These are phyloP conservation scores for Aquanectria penicillioides DNA, from an alignment of 2,329 filamentous ascomycete genomes.

Conservation along the genomic window DNA sequence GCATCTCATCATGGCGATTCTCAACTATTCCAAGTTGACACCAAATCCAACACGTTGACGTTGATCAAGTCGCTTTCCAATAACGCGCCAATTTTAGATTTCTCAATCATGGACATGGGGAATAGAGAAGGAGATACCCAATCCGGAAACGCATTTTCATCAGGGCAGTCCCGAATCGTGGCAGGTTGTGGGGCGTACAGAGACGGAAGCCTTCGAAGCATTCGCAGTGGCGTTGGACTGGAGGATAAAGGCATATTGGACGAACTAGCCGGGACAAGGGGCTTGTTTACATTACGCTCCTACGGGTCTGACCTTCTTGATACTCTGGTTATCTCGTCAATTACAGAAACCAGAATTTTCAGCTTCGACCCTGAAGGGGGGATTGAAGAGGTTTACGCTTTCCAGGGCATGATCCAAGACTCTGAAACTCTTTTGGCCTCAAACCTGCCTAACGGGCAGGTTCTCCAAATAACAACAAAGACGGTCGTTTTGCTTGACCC, in stretches of 20 bases:
- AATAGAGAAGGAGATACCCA: conserved; percentile 81
- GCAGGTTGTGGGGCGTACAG: conserved; percentile 91
- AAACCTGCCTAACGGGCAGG: conserved; percentile 69
- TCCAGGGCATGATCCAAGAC: conserved; percentile 75
- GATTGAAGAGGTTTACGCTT: conserved; percentile 86
- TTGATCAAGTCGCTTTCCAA: conserved; percentile 77
- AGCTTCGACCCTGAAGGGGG: conserved; percentile 77
- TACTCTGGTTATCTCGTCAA: conserved; percentile 81
- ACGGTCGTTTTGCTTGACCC: conserved; percentile 71
- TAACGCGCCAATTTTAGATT: conserved; percentile 91
- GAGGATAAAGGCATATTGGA: conserved; percentile 86
- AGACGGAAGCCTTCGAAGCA: conserved; percentile 88
- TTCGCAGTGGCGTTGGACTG: conserved; percentile 91
- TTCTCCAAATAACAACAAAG: conserved; percentile 81
- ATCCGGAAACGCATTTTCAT: conserved; percentile 87
- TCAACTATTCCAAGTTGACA: conserved; percentile 75
- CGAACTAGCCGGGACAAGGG: conserved; percentile 78
- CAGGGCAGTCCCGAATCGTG: conserved; percentile 92
- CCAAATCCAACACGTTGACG: conserved; percentile 59
- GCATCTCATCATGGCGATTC: conserved; percentile 95
- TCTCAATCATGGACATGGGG: conserved; percentile 95
- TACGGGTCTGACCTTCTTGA: conserved; percentile 65
- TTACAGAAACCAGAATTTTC: conserved; percentile 87
- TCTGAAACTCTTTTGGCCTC: conserved; percentile 77
- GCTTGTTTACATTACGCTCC: conserved; percentile 75